Evolutionary conservation across 1,284 basidiomycete species (phyloP).

Genomic region (Ceratobasidium papillatum): DNA sequence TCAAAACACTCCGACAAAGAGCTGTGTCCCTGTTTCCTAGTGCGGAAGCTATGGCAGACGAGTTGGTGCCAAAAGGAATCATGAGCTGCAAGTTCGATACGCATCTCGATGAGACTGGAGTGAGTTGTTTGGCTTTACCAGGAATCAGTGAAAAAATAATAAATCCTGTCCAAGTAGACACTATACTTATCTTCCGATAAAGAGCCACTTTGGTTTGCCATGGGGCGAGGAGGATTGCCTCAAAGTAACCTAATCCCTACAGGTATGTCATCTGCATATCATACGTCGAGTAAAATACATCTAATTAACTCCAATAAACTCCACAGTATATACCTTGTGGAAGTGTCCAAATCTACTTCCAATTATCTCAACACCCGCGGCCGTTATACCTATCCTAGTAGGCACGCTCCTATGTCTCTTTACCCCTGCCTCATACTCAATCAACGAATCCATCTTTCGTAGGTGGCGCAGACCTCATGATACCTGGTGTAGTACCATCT

Average conservation of each 20-base stretch:
- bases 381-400: slow-evolving; percentile 69
- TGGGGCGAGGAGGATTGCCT: slow-evolving; percentile 64
- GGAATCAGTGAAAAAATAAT: slow-evolving; percentile 19
- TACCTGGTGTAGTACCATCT: slow-evolving; percentile 71
- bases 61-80: slow-evolving; percentile 75
- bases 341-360: slow-evolving; percentile 71
- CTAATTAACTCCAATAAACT: not conserved
- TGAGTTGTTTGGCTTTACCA: slow-evolving; percentile 58
- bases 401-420: slow-evolving; percentile 48
- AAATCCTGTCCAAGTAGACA: slow-evolving; percentile 54
- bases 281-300: not conserved
- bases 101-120: slow-evolving; percentile 68
- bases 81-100: slow-evolving; percentile 71
- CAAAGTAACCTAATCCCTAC: slow-evolving; percentile 74
- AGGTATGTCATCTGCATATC: slow-evolving; percentile 51
- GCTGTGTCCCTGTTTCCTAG: slow-evolving; percentile 60
- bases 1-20: slow-evolving; percentile 71
- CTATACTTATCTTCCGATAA: slow-evolving; percentile 73
- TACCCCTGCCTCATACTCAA: slow-evolving; percentile 12
- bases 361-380: slow-evolving; percentile 67
- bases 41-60: slow-evolving; percentile 58
- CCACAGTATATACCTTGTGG: slow-evolving; percentile 74
- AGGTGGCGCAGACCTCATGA: slow-evolving; percentile 79
- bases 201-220: slow-evolving; percentile 83
- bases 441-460: not conserved